phyloP scores from a whole-genome alignment of 2,329 filamentous ascomycete genomes.

The Penicillium polonicum region DNA sequence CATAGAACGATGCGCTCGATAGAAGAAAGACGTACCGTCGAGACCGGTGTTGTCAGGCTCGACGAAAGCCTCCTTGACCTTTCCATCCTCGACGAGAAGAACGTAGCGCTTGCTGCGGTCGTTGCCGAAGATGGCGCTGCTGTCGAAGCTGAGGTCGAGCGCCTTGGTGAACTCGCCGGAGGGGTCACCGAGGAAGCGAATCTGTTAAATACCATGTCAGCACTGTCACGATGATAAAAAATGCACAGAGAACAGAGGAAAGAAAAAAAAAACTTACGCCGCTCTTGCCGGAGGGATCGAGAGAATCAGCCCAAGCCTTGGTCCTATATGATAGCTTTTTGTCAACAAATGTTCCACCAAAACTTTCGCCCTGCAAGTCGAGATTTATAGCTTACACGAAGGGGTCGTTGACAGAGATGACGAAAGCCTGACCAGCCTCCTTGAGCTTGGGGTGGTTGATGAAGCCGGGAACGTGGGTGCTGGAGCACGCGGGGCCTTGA shows the following conservation, averaged over 20 bases:
- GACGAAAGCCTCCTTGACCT: slow-evolving; percentile 75
- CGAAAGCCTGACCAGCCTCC: slow-evolving; percentile 79
- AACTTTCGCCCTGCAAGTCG: not conserved
- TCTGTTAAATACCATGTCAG: slow-evolving; percentile 50
- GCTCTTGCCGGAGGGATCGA: slow-evolving; percentile 72
- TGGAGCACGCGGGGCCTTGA: slow-evolving; percentile 61
- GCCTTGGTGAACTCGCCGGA: slow-evolving; percentile 76
- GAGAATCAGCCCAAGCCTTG: slow-evolving; percentile 79
- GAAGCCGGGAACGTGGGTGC: slow-evolving; percentile 79
- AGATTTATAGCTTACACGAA: slow-evolving; percentile 69
- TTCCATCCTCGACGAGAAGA: slow-evolving; percentile 77
- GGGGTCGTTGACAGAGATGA: slow-evolving; percentile 89
- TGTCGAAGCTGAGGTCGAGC: slow-evolving; percentile 80
- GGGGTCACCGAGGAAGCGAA: slow-evolving; percentile 86
- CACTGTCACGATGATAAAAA: not conserved
- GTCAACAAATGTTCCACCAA: slow-evolving; percentile 4
- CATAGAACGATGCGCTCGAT: slow-evolving; percentile 4
- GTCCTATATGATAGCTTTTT: slow-evolving; percentile 56
- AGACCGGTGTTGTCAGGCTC: slow-evolving; percentile 88
- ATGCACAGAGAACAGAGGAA: not conserved
- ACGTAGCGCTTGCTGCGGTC: slow-evolving; percentile 85
- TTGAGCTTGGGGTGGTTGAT: slow-evolving; percentile 76
- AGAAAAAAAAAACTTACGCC: slow-evolving; percentile 59
- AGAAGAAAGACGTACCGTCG: slow-evolving; percentile 54
- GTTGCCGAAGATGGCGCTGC: slow-evolving; percentile 74